Evolutionary conservation across 2,329 filamentous ascomycete species (phyloP).

Genomic region (Xylariaceae sp.): DNA sequence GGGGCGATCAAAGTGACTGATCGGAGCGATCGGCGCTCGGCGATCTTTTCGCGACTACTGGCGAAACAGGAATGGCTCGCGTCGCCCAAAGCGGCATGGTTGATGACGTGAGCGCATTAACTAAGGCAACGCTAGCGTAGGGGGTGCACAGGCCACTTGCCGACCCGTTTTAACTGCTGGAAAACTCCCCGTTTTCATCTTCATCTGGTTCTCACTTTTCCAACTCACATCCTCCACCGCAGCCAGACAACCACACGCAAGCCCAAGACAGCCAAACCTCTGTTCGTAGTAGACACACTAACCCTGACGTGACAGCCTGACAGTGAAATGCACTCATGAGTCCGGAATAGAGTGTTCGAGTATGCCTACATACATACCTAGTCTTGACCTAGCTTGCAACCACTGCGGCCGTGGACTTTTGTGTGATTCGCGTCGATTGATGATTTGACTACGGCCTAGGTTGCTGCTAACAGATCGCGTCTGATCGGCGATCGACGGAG

Average conservation of each 20-base stretch:
- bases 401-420: too few species aligned
- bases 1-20: not conserved
- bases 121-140: not conserved
- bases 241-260: too few species aligned
- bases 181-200: not conserved
- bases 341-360: too few species aligned
- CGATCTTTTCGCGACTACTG: not conserved
- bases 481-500: not conserved
- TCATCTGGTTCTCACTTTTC: too few species aligned
- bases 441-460: not conserved
- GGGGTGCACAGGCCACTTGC: not conserved
- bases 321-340: too few species aligned
- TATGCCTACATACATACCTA: too few species aligned
- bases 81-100: not conserved
- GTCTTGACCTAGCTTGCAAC: too few species aligned
- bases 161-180: not conserved
- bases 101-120: not conserved
- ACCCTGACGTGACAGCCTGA: too few species aligned
- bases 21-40: not conserved
- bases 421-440: too few species aligned
- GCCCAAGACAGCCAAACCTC: too few species aligned
- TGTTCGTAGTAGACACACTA: too few species aligned
- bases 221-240: too few species aligned
- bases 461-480: not conserved
- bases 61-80: not conserved